These are phyloP conservation scores for Rhizodiscina lignyota DNA, from an alignment of 495 filamentous ascomycete species.

Conservation along the genomic window DNA sequence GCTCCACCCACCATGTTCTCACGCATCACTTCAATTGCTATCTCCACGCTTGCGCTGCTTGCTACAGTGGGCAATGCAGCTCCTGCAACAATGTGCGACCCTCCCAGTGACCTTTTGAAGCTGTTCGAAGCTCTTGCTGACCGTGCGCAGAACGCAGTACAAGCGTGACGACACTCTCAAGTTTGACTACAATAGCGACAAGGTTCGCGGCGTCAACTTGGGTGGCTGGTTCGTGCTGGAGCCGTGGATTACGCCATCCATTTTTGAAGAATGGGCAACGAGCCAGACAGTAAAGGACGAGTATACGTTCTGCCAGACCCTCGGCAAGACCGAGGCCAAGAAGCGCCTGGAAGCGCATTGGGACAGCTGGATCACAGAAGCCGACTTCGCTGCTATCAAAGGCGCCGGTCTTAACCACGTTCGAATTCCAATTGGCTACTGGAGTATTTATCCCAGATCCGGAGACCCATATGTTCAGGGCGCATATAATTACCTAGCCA, in stretches of 20 bases:
- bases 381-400: slow-evolving; percentile 51
- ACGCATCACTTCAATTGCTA: too few species aligned
- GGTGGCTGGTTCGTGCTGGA: slow-evolving; percentile 35
- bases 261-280: slow-evolving; percentile 21
- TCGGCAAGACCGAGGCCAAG: slow-evolving; percentile 19
- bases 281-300: slow-evolving; percentile 19
- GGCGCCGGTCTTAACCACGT: slow-evolving; percentile 55
- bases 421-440: slow-evolving; percentile 67
- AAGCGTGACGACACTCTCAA: slow-evolving; percentile 11
- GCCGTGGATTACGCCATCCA: slow-evolving; percentile 30
- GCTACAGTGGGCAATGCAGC: too few species aligned
- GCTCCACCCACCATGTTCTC: too few species aligned
- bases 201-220: slow-evolving; percentile 30
- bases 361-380: slow-evolving; percentile 43
- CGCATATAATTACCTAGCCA: slow-evolving; percentile 46
- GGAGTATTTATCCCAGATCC: slow-evolving; percentile 41
- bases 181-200: slow-evolving; percentile 21
- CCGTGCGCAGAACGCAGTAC: too few species aligned
- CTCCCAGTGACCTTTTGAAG: too few species aligned
- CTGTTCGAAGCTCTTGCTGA: too few species aligned
- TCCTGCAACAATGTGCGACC: too few species aligned
- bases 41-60: too few species aligned
- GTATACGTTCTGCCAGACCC: slow-evolving; percentile 18
- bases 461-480: slow-evolving; percentile 61
- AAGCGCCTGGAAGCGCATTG: slow-evolving; percentile 19